These are phyloP conservation scores for Adenanthera pavonina DNA, from an alignment of 306 rosid species.

Conservation along the genomic window DNA sequence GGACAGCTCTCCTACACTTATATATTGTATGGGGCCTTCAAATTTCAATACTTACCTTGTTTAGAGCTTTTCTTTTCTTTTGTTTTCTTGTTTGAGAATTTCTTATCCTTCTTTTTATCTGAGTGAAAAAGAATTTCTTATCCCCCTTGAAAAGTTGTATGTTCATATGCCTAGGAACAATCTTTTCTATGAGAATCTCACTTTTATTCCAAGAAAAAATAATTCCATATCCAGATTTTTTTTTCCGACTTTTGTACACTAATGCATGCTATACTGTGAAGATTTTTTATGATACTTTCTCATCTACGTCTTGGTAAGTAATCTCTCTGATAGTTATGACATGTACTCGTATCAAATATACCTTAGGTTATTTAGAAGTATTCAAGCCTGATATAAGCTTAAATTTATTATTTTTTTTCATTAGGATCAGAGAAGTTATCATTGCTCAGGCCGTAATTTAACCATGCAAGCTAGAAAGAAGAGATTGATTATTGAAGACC, in stretches of 20 bases:
- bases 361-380: neutral
- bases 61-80: neutral
- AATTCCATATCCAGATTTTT: neutral
- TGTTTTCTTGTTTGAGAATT: neutral
- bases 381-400: constrained; percentile 6
- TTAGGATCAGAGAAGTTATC: constrained; percentile 49
- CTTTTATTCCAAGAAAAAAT: neutral
- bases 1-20: neutral
- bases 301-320: neutral
- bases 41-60: neutral
- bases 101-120: neutral
- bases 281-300: constrained; percentile 10
- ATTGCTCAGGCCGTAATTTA: constrained; percentile 53
- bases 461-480: constrained; percentile 60
- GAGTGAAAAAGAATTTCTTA: neutral
- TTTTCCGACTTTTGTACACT: neutral
- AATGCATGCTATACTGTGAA: constrained; percentile 12
- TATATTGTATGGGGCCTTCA: neutral
- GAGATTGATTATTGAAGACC: constrained; percentile 40
- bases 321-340: neutral
- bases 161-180: neutral
- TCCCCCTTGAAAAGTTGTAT: neutral
- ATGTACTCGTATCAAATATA: constrained; percentile 10
- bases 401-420: neutral
- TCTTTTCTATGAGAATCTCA: neutral